A percentile compares a stretch with the other conserved stretches of the same genome.
phyloP scores from a whole-genome alignment of 148 eudicot genomes.

The Chenopodium quinoa region DNA sequence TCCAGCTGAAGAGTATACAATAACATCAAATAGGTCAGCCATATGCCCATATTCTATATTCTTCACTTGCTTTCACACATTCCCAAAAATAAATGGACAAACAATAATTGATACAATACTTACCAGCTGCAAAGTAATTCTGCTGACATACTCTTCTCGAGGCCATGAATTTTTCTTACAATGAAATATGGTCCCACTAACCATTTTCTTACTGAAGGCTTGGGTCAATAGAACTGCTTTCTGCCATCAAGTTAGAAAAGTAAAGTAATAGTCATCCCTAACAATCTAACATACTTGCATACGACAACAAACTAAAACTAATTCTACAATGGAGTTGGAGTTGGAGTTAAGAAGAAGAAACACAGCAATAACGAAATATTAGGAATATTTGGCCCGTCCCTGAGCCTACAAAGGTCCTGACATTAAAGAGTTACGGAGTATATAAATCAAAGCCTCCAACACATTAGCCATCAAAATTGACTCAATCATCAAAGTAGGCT shows the following conservation, averaged over 20 bases:
- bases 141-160: constrained; percentile 74
- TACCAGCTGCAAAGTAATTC: constrained; percentile 74
- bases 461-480: too few relatives aligned
- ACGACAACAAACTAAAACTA: constrained; percentile 82
- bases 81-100: neutral
- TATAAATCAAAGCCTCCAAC: too few relatives aligned
- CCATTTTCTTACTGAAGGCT: constrained; percentile 82
- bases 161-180: constrained; percentile 92
- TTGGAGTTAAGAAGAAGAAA: neutral
- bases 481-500: too few relatives aligned
- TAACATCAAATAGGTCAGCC: too few relatives aligned
- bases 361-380: neutral
- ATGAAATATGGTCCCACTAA: constrained; percentile 69
- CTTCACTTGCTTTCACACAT: neutral
- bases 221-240: constrained; percentile 85
- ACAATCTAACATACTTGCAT: constrained; percentile 34
- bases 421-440: too few relatives aligned
- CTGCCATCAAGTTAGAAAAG: constrained; percentile 38
- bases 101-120: constrained; percentile 14
- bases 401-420: too few relatives aligned
- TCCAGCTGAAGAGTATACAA: constrained; percentile 47
- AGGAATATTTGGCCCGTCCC: neutral
- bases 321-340: constrained; percentile 40
- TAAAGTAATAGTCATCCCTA: constrained; percentile 52
- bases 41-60: too few relatives aligned